Evolutionary conservation across 2,329 filamentous ascomycete genomes (phyloP), one percentile per base, ranked within the genome.

Genomic region (Trichoderma sp.): DNA sequence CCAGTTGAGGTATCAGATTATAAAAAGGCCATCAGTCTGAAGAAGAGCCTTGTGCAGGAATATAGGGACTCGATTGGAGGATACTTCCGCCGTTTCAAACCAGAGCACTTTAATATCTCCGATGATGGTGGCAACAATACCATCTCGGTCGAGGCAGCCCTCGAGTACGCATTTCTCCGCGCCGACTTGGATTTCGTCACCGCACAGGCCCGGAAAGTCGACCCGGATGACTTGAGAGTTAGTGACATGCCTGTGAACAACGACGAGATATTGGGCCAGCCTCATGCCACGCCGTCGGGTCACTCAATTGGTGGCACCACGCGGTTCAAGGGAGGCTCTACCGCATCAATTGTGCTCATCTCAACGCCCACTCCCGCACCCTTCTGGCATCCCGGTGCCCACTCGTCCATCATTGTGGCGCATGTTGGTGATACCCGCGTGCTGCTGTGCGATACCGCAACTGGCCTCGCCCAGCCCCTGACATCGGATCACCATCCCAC

Each of bases 371-470:
- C 93, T 0, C 90, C 94, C 0, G 91, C 91, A 0, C 95, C 95
- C 0, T 99, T 97, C 79, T 99, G 95, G 95, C 92, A 98, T 74
- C 95, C 95, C 0, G 87, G 89, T 4, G 91, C 93, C 0, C 90
- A 92, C 4, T 93, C 91, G 0, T 96, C 93, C 0, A 81, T 99
- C 39, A 81, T 97, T 17, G 90, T 93, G 7, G 93, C 93, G 0
- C 95, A 99, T 76, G 93, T 97, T 2, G 95, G 95, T 69, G 95
- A 99, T 78, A 97, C 93, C 1, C 89, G 95, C 63, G 90, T 97
- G 69, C 83, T 99, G 3, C 87, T 99, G 35, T 98, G 94, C 80
- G 90, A 93, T 65, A 97, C 94, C 0, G 85, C 86, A 15, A 94
- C 92, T 1, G 95, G 95, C 7, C 84, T 89, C 53, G 90, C 94